Conservation (phyloP, 306 rosid genomes). For the Sphenostylis stenocarpa region DNA sequence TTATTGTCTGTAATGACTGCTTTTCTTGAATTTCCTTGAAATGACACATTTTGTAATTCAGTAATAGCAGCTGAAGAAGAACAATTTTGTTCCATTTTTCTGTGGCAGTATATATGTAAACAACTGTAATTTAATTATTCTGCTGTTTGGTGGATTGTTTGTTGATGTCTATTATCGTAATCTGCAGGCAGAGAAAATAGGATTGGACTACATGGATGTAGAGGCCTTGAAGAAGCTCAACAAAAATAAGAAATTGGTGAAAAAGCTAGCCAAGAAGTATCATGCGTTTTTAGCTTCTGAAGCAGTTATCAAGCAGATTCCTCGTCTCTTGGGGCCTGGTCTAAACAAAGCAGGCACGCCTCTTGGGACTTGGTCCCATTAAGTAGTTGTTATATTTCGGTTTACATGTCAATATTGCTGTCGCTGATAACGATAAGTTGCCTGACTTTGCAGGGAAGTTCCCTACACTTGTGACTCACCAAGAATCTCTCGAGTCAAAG, state of each 20-base stretch:
- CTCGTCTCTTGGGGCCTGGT: constrained; percentile 89
- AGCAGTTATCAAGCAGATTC: constrained; percentile 87
- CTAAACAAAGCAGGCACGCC: constrained; percentile 91
- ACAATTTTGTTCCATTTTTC: no score
- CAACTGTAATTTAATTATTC: neutral
- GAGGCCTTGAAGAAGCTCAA: constrained; percentile 80
- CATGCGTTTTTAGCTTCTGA: constrained; percentile 93
- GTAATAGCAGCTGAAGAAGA: no score
- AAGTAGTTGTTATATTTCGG: neutral
- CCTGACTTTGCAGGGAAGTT: constrained; percentile 59
- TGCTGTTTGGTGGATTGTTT: neutral
- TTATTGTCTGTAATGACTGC: neutral
- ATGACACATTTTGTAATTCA: no score
- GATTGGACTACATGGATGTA: constrained; percentile 81
- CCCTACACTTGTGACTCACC: constrained; percentile 79
- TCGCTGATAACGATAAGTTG: neutral
- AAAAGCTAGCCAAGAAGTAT: constrained; percentile 77
- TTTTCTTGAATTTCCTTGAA: neutral
- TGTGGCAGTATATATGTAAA: neutral
- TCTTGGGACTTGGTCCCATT: no score
- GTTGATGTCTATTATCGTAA: neutral
- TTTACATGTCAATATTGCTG: neutral
- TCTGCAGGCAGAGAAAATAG: constrained; percentile 73
- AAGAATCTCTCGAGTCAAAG: constrained; percentile 82
- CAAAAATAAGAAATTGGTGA: constrained; percentile 80